These are phyloP conservation scores for Beta lomatogona DNA, from an alignment of 179 eudicot species.

Conservation along the genomic window DNA sequence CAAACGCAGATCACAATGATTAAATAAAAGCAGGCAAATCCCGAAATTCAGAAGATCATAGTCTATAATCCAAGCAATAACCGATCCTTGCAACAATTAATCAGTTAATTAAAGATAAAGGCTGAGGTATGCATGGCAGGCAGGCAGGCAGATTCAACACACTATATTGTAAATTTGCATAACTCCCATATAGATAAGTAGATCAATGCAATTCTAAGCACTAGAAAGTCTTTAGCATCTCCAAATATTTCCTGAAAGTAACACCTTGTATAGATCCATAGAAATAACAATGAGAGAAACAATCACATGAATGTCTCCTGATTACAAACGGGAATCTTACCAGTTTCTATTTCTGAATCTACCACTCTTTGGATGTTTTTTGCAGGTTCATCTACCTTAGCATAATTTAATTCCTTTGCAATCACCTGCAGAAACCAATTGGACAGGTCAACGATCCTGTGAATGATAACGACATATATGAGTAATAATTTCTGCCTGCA, in stretches of 20 bases:
- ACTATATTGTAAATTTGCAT: too few species aligned
- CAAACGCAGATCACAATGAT: neutral
- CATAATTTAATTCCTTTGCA: conserved; percentile 68
- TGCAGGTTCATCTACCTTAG: conserved; percentile 37
- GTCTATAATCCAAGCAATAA: neutral
- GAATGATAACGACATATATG: neutral
- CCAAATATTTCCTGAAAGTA: neutral
- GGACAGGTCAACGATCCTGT: conserved; percentile 3
- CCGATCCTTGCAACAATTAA: neutral
- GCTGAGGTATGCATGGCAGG: neutral
- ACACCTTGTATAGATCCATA: neutral
- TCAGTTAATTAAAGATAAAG: neutral
- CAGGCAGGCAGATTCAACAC: neutral
- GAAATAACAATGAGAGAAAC: neutral
- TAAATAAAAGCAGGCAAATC: neutral
- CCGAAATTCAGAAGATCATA: too few species aligned
- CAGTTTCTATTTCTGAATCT: conserved; percentile 32
- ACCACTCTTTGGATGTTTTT: conserved; percentile 19
- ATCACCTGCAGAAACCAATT: conserved; percentile 46
- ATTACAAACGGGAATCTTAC: conserved; percentile 22
- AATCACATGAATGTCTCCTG: neutral
- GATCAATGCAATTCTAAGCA: neutral
- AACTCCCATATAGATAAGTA: too few species aligned
- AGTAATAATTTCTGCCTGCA: neutral
- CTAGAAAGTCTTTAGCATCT: neutral